Evolutionary conservation across 176 grass and related monocot genomes (phyloP), one percentile per base, ranked within the genome.

Genomic region (Dendrocalamus sinicus): DNA sequence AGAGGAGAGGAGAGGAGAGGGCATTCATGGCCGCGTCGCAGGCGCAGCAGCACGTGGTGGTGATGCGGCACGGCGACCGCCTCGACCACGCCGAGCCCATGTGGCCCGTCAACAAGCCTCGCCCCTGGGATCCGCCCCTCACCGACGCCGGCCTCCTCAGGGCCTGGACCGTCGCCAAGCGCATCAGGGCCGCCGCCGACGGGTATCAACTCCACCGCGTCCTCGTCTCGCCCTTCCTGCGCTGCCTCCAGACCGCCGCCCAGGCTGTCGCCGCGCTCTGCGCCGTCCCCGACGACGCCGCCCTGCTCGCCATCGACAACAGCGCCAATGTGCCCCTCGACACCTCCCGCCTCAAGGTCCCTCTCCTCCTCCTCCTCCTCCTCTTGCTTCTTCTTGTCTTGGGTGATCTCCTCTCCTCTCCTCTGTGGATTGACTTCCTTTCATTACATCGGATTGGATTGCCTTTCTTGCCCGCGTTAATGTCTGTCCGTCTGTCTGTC

Each of bases 21-120:
- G 37, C n/a, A 15, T 9, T 15, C 12, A 54, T 41, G 54, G 52
- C 53, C 4, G 32, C 17, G 79, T 22, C 67, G 67, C n/a, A 35
- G 46, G 3, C 5, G 62, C 5, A 0, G 72, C 94, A 94, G 82
- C 62, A 76, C 28, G 88, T 97, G 66, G 52, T 94, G 75, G 92
- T 97, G 67, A 90, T 97, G 94, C 88, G 94, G 48, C 94, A 97
- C 86, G 94, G 94, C 3, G 92, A 97, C 76, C 92, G 94, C 76
- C 78, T 94, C 66, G 92, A 97, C 78, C 85, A 97, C 50, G 84
- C 85, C 35, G 90, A 97, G 47, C 84, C 78, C 30, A 54, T 91
- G 51, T 97, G 95, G 95, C 20, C 62, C 30, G 59, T 59, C 44
- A 72, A 70, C 58, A 83, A 76, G 17, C 52, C 73, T n/a, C 80